Base-by-base conservation (phyloP, 257 asterid genomes). In the Perilla frutescens region DNA sequence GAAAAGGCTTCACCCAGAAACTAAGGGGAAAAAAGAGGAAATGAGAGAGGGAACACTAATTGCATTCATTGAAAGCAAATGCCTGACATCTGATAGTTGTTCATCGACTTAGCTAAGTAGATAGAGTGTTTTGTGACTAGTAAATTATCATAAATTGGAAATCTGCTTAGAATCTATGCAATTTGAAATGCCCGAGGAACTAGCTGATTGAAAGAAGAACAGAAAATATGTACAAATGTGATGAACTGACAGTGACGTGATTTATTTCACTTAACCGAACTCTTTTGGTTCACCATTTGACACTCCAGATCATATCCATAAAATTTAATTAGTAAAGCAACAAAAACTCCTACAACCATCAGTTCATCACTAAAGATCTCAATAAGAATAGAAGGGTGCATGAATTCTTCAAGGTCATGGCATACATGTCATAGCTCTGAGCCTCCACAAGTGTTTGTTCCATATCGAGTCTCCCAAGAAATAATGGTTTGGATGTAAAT, bases 391-490 rank as follows among this genome's bases (percentile, higher is more conserved):
- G 59, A 59, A 51, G 62, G 44, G 59, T 11, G 41, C 26, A 29
- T 7, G n/a, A 66, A 66, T 12, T 51, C 44, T 62, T 62, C 32
- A 72, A 49, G 73, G 14, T 50, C 34, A 45, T 70, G 53, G 71
- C 93, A 81, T 82, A 95, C 99, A 90, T 88, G 51, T 95, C 99
- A 77, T 81, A 92, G 86, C 93, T 92, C 80, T 92, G 87, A 68
- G 97, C 97, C 88, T 92, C 99, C 77, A 95, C 84, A 51, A 95
- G 87, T 66, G 99, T 95, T 60, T 90, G 97, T 72, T 95, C 98
- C 94, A 95, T 92, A 82, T 95, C 96, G 73, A 95, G 99, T 74
- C 82, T 89, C 79, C 84, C 93, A 63, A 80, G 96, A 82, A 95
- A 95, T 62, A 90, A 84, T 34, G 96, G 89, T 83, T 90, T 90